A percentile compares a stretch with the other conserved stretches of the same genome.
Conservation (phyloP, 2,329 filamentous ascomycete species). For the Dryadomyces quercivorus region DNA sequence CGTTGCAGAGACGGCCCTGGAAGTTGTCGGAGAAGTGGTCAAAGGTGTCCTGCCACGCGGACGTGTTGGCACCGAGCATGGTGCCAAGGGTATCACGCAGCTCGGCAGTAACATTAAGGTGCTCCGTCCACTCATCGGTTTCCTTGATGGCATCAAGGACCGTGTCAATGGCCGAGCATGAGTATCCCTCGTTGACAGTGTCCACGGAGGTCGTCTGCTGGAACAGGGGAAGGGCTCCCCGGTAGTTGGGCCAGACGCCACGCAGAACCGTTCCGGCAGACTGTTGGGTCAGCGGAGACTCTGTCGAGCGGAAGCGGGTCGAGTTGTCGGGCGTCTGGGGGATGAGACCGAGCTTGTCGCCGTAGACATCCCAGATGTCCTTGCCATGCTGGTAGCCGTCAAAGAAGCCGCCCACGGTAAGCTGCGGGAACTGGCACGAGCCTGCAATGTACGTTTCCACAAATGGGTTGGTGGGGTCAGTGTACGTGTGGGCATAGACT, state of each 20-base stretch:
- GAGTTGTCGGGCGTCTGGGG: not conserved
- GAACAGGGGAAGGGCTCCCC: constrained; percentile 2
- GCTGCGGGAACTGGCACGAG: constrained; percentile 5
- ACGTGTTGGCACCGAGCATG: not conserved
- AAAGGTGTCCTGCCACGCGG: constrained; percentile 3
- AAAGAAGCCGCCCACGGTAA: constrained; percentile 2
- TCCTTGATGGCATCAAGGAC: not conserved
- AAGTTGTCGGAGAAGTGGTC: constrained; percentile 7
- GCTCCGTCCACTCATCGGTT: not conserved
- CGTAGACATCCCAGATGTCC: constrained; percentile 3
- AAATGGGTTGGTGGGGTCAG: constrained; percentile 1
- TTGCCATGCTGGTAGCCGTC: constrained; percentile 4
- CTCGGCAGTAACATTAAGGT: not conserved
- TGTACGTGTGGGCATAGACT: constrained; percentile 2
- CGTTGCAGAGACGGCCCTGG: constrained; percentile 5
- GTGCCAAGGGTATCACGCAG: not conserved
- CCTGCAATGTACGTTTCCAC: not conserved
- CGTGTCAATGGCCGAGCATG: not conserved
- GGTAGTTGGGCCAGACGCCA: constrained; percentile 1
- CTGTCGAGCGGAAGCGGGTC: not conserved
- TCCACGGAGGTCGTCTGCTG: constrained; percentile 1
- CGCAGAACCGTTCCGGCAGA: constrained; percentile 1
- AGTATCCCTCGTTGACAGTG: constrained; percentile 4
- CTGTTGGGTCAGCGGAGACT: constrained; percentile 1
- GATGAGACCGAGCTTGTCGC: constrained; percentile 2